Evolutionary conservation across 1,284 basidiomycete genomes (phyloP).

Genomic region (Sphaerobolus stellatus): DNA sequence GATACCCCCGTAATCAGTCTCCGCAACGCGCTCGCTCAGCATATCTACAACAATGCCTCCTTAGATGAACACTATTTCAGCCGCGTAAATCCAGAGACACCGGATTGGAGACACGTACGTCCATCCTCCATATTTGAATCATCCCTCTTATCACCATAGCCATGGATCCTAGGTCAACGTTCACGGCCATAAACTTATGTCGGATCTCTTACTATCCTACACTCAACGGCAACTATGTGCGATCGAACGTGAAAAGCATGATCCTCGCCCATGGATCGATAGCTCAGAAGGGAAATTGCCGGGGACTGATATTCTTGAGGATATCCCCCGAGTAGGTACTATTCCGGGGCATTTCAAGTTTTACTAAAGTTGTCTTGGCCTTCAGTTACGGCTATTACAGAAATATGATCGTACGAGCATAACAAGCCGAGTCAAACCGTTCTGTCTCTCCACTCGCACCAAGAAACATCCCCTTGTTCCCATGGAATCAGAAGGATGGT

Average conservation of each 20-base stretch:
- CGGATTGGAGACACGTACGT: conserved; percentile 18
- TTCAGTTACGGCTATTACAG: conserved; percentile 28
- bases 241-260: conserved; percentile 29
- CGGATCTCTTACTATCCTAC: conserved; percentile 35
- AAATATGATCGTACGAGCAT: conserved; percentile 34
- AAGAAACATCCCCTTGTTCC: conserved; percentile 16
- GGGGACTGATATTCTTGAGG: conserved; percentile 25
- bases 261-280: conserved; percentile 19
- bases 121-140: background rate
- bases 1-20: conserved; percentile 17
- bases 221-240: conserved; percentile 38
- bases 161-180: conserved; percentile 13
- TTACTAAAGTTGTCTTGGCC: conserved; percentile 31
- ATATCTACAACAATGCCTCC: conserved; percentile 13
- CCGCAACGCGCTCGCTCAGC: conserved; percentile 17
- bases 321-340: conserved; percentile 33
- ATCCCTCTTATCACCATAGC: background rate
- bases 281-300: conserved; percentile 24
- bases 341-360: conserved; percentile 14
- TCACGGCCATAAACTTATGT: conserved; percentile 21
- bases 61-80: conserved; percentile 15
- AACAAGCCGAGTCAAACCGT: conserved; percentile 32
- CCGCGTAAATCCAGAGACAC: conserved; percentile 7
- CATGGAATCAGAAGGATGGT: conserved; percentile 12
- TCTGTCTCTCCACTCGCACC: conserved; percentile 16